These are phyloP conservation scores for Cladosporium sp. DNA, from an alignment of 2,329 filamentous ascomycete genomes.

Conservation along the genomic window DNA sequence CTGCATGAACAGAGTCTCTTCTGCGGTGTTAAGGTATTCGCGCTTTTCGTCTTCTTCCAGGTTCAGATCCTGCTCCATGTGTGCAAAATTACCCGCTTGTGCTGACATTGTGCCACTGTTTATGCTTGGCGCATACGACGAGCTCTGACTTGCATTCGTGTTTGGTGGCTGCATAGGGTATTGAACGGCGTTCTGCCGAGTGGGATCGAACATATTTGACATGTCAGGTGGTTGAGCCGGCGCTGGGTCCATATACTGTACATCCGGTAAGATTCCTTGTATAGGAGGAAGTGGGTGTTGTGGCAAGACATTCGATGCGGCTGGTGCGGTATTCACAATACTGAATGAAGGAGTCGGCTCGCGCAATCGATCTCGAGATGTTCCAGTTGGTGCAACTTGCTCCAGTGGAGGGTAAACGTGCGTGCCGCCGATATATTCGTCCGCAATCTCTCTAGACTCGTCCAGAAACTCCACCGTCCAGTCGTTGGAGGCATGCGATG, in stretches of 20 bases:
- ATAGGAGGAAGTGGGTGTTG: slow-evolving; percentile 51
- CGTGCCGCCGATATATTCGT: slow-evolving; percentile 78
- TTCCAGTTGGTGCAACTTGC: slow-evolving; percentile 28
- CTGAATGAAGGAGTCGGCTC: slow-evolving; percentile 2
- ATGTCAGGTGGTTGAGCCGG: slow-evolving; percentile 27
- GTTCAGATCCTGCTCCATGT: background rate
- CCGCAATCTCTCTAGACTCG: slow-evolving; percentile 85
- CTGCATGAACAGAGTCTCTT: slow-evolving; percentile 87
- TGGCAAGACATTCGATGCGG: slow-evolving; percentile 30
- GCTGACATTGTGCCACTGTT: background rate
- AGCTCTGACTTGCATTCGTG: slow-evolving; percentile 22
- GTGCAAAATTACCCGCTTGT: background rate
- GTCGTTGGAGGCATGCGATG: slow-evolving; percentile 55
- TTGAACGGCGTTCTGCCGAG: slow-evolving; percentile 26
- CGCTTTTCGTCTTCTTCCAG: slow-evolving; percentile 39
- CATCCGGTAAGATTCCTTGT: slow-evolving; percentile 45
- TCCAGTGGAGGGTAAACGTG: slow-evolving; percentile 59
- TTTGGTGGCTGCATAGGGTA: slow-evolving; percentile 20
- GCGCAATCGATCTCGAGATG: slow-evolving; percentile 26
- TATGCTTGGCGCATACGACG: slow-evolving; percentile 21
- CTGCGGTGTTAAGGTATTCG: slow-evolving; percentile 66
- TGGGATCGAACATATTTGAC: slow-evolving; percentile 36
- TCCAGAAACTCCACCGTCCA: slow-evolving; percentile 78
- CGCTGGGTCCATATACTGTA: slow-evolving; percentile 35
- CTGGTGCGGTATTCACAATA: slow-evolving; percentile 16